Base-by-base conservation (phyloP, 306 rosid species). In the Vigna unguiculata region DNA sequence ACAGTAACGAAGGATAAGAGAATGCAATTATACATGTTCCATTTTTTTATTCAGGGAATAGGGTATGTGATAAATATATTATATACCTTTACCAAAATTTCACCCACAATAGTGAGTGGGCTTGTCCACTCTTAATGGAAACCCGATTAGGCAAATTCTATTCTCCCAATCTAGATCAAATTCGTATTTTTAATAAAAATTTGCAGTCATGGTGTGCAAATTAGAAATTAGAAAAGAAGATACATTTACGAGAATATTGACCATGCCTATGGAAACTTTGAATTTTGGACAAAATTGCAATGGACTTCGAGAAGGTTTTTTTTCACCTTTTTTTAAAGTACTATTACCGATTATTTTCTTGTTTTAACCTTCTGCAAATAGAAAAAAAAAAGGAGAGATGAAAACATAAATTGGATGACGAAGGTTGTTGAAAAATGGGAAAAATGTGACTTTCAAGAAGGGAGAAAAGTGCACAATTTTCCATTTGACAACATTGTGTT, bases 401-500 rank as follows among this genome's bases (percentile, higher is more conserved):
- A 21, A 69, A 78, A 5, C 46, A 60, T 28, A 48, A 36, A 9
- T 53, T 72, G 64, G 72, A 28, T 64, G 68, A 43, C 16, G 53
- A 71, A 10, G 47, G 76, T 76, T 24, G 87, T 80, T 80, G 82
- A 68, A 76, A 76, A 71, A 71, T 58, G 72, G 69, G 1, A 71
- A 49, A 25, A 71, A 19, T 24, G 76, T 84, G 84, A 24, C 65
- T 6, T 34, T 20, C 5, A 6, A 43, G 36, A 48, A 2, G 4
- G 0, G 9, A 0, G 30, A 12, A 32, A 22, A 25, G n/a, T 19
- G 32, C 25, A 75, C 30, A 60, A 7, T 22, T 49, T 49, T 66
- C 67, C 51, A 16, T 22, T 32, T 63, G 8, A 46, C 24, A 30
- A 9, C 22, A 60, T 20, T 28, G 34, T 49, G 78, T 63, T 19